Evolutionary conservation across 2,329 filamentous ascomycete species (phyloP).

Genomic region (Apiospora arundinis): DNA sequence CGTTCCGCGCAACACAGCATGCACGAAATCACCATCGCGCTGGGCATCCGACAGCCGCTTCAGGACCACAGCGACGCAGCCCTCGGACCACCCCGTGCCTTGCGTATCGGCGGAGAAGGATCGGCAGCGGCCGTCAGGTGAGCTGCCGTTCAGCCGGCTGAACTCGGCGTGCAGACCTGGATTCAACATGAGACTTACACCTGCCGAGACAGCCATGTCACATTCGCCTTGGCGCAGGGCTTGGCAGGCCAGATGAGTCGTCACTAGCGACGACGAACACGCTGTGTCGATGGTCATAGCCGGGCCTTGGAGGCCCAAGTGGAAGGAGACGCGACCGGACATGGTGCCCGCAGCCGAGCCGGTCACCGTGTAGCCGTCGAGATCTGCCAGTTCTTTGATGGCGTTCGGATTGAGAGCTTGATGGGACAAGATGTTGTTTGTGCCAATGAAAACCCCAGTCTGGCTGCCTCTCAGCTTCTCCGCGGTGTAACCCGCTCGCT

Average conservation of each 20-base stretch:
- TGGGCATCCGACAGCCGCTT: constrained; percentile 33
- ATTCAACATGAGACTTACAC: constrained; percentile 31
- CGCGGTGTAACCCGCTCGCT: constrained; percentile 34
- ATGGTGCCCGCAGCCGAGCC: constrained; percentile 34
- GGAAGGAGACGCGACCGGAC: constrained; percentile 36
- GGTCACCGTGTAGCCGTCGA: constrained; percentile 36
- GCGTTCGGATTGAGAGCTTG: constrained; percentile 26
- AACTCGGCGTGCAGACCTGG: constrained; percentile 33
- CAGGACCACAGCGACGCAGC: constrained; percentile 25
- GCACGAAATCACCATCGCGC: constrained; percentile 30
- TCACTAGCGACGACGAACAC: constrained; percentile 33
- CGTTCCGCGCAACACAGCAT: constrained; percentile 31
- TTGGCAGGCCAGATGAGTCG: constrained; percentile 32
- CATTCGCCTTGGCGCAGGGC: constrained; percentile 33
- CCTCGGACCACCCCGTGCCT: constrained; percentile 32
- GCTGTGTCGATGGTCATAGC: constrained; percentile 38
- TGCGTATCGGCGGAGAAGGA: constrained; percentile 30
- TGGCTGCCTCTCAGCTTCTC: constrained; percentile 34
- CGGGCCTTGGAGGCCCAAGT: constrained; percentile 35
- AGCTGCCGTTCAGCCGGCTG: constrained; percentile 28
- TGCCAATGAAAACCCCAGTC: constrained; percentile 37
- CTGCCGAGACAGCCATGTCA: constrained; percentile 30
- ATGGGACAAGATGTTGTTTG: constrained; percentile 33
- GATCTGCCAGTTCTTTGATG: constrained; percentile 27
- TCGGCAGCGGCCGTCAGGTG: constrained; percentile 30